A percentile compares a stretch with the other conserved stretches of the same genome.
Conservation (phyloP, 192 early-diverging fungal species). For the Polychytrium aggregatum region DNA sequence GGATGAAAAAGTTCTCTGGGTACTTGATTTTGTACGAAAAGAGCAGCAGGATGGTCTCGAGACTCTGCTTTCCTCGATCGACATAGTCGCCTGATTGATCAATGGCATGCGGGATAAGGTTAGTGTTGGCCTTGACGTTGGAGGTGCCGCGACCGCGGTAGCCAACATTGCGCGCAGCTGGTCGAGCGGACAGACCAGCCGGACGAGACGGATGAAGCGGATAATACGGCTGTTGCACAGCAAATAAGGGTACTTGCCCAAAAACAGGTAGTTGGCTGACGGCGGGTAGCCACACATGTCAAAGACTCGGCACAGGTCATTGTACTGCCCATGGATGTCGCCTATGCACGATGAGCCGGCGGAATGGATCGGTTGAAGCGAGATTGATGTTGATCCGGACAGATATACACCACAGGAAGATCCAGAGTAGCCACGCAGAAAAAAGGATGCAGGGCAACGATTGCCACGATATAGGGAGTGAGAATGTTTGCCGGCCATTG, state of each 20-base stretch:
- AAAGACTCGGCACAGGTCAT: constrained; percentile 84
- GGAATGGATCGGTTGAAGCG: no score
- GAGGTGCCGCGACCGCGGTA: no score
- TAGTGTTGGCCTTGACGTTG: no score
- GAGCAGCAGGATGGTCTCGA: constrained; percentile 88
- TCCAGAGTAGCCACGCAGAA: not conserved
- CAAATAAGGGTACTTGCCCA: constrained; percentile 27
- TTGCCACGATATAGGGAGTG: no score
- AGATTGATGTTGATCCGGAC: not conserved
- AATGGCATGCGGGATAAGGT: not conserved
- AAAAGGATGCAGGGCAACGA: no score
- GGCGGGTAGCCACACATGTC: constrained; percentile 92
- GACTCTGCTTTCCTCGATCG: constrained; percentile 87
- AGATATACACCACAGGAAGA: not conserved
- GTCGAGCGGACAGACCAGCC: not conserved
- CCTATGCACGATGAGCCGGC: constrained; percentile 46
- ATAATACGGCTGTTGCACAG: not conserved
- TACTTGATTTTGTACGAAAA: constrained; percentile 96
- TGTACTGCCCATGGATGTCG: constrained; percentile 93
- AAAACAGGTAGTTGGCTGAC: constrained; percentile 78
- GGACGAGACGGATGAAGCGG: no score
- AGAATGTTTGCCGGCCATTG: no score
- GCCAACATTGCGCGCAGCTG: not conserved
- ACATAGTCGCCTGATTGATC: constrained; percentile 75
- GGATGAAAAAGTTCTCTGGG: constrained; percentile 92